Percentiles rank a stretch among this genome's conserved stretches.
phyloP scores from a whole-genome alignment of 2,329 filamentous ascomycete genomes.

The Phyllosticta capitalensis region DNA sequence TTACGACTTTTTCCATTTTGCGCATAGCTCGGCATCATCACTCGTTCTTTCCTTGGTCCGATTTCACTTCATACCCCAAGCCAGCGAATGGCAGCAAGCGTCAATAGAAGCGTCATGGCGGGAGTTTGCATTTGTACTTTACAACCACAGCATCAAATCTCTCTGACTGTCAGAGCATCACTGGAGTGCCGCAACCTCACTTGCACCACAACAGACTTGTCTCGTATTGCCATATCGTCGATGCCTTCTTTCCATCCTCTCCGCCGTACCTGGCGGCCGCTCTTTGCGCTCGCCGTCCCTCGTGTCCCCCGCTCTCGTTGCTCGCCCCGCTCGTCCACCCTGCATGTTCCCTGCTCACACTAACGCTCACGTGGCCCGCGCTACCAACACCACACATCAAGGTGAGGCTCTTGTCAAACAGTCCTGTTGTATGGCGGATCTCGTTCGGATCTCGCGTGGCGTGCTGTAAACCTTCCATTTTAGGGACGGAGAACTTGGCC shows the following conservation, averaged over 20 bases:
- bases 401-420: too few relatives aligned
- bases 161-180: too few relatives aligned
- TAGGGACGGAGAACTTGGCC: too few relatives aligned
- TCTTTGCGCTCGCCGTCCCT: not conserved
- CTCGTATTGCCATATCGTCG: too few relatives aligned
- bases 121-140: not conserved
- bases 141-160: not conserved
- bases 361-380: not conserved
- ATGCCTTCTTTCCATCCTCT: not conserved
- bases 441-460: too few relatives aligned
- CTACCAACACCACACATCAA: too few relatives aligned
- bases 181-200: too few relatives aligned
- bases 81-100: not conserved
- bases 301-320: not conserved
- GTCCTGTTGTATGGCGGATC: too few relatives aligned
- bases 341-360: not conserved
- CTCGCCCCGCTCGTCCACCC: not conserved
- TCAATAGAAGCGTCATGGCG: not conserved
- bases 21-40: not conserved
- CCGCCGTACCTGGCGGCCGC: not conserved
- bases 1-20: not conserved
- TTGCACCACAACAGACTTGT: too few relatives aligned
- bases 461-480: too few relatives aligned
- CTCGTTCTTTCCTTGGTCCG: not conserved
- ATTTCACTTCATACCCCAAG: not conserved